A percentile compares a stretch with the other conserved stretches of the same genome.
Evolutionary conservation across 768 basidiomycete species (phyloP).

Genomic region (Postia placenta): DNA sequence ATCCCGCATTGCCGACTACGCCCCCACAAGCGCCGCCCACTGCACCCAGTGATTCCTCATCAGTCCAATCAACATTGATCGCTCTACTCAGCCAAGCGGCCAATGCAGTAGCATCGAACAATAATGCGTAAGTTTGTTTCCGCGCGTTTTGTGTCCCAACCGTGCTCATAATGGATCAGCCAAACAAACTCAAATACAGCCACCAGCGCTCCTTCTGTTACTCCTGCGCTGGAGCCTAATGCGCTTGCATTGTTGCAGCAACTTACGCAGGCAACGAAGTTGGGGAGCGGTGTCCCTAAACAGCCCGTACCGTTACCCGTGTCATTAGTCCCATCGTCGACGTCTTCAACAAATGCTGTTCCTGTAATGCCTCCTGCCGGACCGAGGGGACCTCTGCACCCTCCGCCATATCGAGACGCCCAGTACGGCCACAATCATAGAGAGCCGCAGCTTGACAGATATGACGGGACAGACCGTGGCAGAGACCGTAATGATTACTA

Average conservation of each 20-base stretch:
- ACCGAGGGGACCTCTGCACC: constrained; percentile 20
- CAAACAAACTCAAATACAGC: constrained; percentile 57
- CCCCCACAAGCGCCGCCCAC: constrained; percentile 21
- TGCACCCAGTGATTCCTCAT: constrained; percentile 19
- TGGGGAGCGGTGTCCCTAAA: constrained; percentile 18
- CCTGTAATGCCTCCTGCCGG: constrained; percentile 23
- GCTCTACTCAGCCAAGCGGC: constrained; percentile 67
- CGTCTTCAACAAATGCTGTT: constrained; percentile 22
- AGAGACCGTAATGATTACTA: constrained; percentile 41
- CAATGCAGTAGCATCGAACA: constrained; percentile 31
- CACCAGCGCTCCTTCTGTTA: constrained; percentile 24
- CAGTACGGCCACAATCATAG: constrained; percentile 26
- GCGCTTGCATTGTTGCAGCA: constrained; percentile 75
- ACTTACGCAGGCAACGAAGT: constrained; percentile 56
- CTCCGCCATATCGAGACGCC: constrained; percentile 37
- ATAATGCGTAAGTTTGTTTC: constrained; percentile 33
- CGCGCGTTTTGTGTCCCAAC: constrained; percentile 2
- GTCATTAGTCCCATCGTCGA: constrained; percentile 24
- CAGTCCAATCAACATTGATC: constrained; percentile 60
- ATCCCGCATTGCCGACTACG: constrained; percentile 14
- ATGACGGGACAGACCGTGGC: constrained; percentile 37
- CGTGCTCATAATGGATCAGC: constrained; percentile 28
- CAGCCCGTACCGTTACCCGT: constrained; percentile 23
- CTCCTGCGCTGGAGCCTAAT: constrained; percentile 37
- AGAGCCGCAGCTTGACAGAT: constrained; percentile 40